Evolutionary conservation across 2,329 filamentous ascomycete genomes (phyloP), one percentile per base, ranked within the genome.

Genomic region (Colletotrichum sp.): DNA sequence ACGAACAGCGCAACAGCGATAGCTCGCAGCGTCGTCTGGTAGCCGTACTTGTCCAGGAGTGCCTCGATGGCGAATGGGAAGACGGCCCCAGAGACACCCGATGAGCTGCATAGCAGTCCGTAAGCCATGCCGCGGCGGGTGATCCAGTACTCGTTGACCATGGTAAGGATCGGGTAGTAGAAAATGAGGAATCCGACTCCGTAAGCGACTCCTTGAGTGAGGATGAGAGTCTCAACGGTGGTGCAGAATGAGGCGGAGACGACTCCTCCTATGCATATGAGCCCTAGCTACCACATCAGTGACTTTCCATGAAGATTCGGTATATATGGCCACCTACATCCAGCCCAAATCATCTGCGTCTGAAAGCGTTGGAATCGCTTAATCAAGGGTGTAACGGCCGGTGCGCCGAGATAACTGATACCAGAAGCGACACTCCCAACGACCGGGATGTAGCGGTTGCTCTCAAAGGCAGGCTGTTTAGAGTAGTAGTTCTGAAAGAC

Each of bases 101-200:
- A 87, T 5, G 86, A 81, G 16, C 86, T 84, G 84, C 85, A 89
- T 79, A 90, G 86, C 21, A 90, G 84, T 1, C 89, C 89, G 61
- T 86, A 87, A 0, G 88, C 87, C 43, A 89, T 79, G 0, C 87
- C 88, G 48, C 88, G 88, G 32, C 85, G 82, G 32, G 80, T 79
- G 6, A 87, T 82, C 71, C 89, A 90, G 87, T 87, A 90, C 78
- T 88, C 87, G 48, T 89, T 82, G 2, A 82, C 70, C 78, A 79
- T 78, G 61, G 76, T 71, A 83, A 90, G 67, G 84, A 88, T 77
- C 16, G 82, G 79, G 32, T 79, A 82, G 79, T 86, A 80, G 66
- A 86, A 70, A 83, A 89, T 73, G 83, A 88, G 74, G 80, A 86
- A 81, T 39, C 80, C 79, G 7, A 83, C 60, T 68, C 82, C 78